Percentiles rank a stretch among this genome's conserved stretches.
phyloP scores from a whole-genome alignment of 495 filamentous ascomycete genomes.

The Podospora australis region DNA sequence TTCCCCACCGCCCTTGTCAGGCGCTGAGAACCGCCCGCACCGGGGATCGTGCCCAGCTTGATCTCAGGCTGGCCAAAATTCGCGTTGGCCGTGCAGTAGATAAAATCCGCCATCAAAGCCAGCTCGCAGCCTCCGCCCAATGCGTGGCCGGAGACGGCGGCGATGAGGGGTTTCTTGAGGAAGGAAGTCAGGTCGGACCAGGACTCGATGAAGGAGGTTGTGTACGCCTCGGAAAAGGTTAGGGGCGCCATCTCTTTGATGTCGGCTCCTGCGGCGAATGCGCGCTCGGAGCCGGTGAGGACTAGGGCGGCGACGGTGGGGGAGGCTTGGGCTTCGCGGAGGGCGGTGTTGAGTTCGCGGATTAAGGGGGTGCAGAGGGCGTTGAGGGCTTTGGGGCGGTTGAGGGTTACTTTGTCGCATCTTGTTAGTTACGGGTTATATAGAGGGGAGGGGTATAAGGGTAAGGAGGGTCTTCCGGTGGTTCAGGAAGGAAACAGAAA shows the following conservation, averaged over 20 bases:
- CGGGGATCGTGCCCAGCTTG: constrained; percentile 86
- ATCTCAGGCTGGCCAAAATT: constrained; percentile 96
- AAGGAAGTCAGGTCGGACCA: constrained; percentile 78
- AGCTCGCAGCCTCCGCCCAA: constrained; percentile 94
- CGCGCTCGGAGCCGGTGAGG: constrained; percentile 78
- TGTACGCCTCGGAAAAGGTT: constrained; percentile 80
- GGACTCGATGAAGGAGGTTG: constrained; percentile 79
- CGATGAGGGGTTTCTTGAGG: constrained; percentile 87
- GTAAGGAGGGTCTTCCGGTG: constrained; percentile 6
- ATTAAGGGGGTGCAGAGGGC: constrained; percentile 86
- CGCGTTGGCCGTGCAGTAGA: constrained; percentile 78
- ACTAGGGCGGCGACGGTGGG: constrained; percentile 67
- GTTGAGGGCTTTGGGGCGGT: constrained; percentile 92
- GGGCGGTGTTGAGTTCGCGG: constrained; percentile 76
- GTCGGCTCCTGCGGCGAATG: constrained; percentile 94
- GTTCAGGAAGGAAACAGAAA: background rate
- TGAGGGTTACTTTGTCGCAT: constrained; percentile 85
- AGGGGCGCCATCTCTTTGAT: constrained; percentile 97
- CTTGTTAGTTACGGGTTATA: too few species aligned
- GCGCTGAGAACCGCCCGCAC: constrained; percentile 87
- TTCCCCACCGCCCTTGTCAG: constrained; percentile 84
- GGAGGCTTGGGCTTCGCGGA: constrained; percentile 64
- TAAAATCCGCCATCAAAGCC: constrained; percentile 92
- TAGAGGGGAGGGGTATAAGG: constrained; percentile 1
- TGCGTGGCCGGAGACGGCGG: constrained; percentile 89